Evolutionary conservation across 106 monocot species (phyloP).

Genomic region (Cymbidium sinense): DNA sequence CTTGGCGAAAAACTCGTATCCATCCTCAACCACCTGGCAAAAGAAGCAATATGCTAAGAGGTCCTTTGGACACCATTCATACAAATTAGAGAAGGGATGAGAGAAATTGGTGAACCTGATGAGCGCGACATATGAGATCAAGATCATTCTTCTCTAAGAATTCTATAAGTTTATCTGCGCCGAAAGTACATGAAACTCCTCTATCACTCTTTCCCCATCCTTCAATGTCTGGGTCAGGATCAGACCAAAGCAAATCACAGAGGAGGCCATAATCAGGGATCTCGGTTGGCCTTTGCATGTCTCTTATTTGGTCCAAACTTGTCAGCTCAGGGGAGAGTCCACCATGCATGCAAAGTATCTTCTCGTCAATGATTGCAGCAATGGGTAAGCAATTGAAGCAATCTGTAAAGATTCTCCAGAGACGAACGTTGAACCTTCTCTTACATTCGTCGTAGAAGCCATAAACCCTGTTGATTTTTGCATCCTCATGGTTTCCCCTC

Average conservation of each 20-base stretch:
- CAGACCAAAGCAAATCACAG: slow-evolving; percentile 44
- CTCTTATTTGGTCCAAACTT: slow-evolving; percentile 31
- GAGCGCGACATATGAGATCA: slow-evolving; percentile 18
- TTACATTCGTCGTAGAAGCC: slow-evolving; percentile 49
- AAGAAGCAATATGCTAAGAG: neutral
- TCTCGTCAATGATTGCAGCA: slow-evolving; percentile 32
- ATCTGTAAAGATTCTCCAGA: slow-evolving; percentile 38
- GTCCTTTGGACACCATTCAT: neutral
- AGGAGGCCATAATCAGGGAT: slow-evolving; percentile 38
- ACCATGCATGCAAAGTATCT: slow-evolving; percentile 45
- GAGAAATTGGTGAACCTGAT: neutral
- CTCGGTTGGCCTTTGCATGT: slow-evolving; percentile 25
- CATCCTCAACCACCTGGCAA: slow-evolving; percentile 42
- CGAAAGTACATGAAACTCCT: slow-evolving; percentile 37
- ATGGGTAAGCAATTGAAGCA: slow-evolving; percentile 42
- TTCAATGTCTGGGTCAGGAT: slow-evolving; percentile 25
- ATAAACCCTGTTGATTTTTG: slow-evolving; percentile 33
- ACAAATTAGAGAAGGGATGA: neutral
- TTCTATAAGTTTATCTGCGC: slow-evolving; percentile 30
- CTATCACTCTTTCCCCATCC: slow-evolving; percentile 34
- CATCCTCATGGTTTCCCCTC: slow-evolving; percentile 43
- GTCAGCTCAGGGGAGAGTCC: slow-evolving; percentile 35
- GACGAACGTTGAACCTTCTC: slow-evolving; percentile 32
- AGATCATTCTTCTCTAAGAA: slow-evolving; percentile 33
- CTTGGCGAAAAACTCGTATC: slow-evolving; percentile 42